Evolutionary conservation across 2,329 filamentous ascomycete genomes (phyloP).

Genomic region (Myriosclerotinia scirpicola): DNA sequence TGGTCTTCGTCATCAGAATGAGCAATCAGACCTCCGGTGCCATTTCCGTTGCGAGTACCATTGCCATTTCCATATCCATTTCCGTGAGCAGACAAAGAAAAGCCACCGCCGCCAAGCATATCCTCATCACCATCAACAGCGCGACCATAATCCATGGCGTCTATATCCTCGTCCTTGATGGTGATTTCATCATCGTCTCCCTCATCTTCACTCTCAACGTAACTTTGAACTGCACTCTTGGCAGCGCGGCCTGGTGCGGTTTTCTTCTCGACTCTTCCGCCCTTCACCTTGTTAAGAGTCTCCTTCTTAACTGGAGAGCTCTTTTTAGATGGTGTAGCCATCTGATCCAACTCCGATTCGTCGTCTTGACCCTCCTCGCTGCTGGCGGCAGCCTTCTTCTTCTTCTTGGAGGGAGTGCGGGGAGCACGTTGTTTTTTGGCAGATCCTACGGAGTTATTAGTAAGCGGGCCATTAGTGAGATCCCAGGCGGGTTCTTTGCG

Average conservation of each 20-base stretch:
- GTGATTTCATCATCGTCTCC: constrained; percentile 20
- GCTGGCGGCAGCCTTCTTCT: constrained; percentile 2
- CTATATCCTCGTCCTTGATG: constrained; percentile 7
- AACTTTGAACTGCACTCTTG: neutral
- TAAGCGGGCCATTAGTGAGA: constrained; percentile 25
- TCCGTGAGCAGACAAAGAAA: neutral
- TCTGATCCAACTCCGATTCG: neutral
- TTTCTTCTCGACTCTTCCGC: constrained; percentile 31
- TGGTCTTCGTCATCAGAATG: neutral
- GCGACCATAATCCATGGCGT: neutral
- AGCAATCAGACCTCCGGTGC: neutral
- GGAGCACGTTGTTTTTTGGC: constrained; percentile 17
- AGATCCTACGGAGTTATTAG: constrained; percentile 23
- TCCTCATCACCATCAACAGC: neutral
- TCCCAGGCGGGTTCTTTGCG: constrained; percentile 34
- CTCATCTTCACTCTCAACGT: constrained; percentile 22
- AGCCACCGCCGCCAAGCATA: constrained; percentile 6
- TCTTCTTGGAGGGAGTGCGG: constrained; percentile 3
- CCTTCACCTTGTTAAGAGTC: constrained; percentile 31
- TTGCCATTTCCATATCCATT: neutral
- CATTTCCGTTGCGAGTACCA: neutral
- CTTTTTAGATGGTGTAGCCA: constrained; percentile 26
- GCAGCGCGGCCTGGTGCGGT: neutral
- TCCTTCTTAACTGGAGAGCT: constrained; percentile 28
- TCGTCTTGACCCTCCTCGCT: constrained; percentile 26